phyloP scores from a whole-genome alignment of 2,329 filamentous ascomycete genomes.

The Pseudopyricularia cyperi region DNA sequence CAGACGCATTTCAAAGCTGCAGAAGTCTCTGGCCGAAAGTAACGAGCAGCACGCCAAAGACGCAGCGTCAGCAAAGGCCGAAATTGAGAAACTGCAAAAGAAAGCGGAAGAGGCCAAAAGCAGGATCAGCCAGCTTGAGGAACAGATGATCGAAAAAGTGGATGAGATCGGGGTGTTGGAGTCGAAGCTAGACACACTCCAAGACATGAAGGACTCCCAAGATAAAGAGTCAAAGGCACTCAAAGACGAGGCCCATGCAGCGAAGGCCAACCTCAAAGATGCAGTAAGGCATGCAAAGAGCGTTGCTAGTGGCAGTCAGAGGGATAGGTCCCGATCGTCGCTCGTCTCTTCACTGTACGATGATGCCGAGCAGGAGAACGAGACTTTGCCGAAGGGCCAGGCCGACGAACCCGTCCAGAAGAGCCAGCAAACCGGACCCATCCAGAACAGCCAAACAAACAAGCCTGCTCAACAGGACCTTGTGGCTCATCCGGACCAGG shows the following conservation, averaged over 20 bases:
- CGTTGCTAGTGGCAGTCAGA: no score
- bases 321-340: no score
- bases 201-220: neutral
- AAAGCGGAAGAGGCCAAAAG: neutral
- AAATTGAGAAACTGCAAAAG: neutral
- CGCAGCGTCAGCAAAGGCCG: neutral
- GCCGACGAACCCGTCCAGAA: no score
- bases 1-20: neutral
- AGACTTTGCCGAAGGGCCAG: no score
- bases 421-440: no score
- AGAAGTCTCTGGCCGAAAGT: neutral
- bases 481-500: neutral
- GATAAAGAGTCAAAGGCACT: no score
- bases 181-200: neutral
- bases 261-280: no score
- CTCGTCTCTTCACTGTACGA: no score
- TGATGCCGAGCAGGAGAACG: no score
- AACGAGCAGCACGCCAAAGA: neutral
- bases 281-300: no score
- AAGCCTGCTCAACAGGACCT: neutral
- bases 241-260: no score
- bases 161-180: neutral
- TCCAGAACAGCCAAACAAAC: no score
- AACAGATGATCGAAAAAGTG: neutral
- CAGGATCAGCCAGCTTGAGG: neutral